phyloP scores from a whole-genome alignment of 768 basidiomycete species.

The Tulasnella sp. region DNA sequence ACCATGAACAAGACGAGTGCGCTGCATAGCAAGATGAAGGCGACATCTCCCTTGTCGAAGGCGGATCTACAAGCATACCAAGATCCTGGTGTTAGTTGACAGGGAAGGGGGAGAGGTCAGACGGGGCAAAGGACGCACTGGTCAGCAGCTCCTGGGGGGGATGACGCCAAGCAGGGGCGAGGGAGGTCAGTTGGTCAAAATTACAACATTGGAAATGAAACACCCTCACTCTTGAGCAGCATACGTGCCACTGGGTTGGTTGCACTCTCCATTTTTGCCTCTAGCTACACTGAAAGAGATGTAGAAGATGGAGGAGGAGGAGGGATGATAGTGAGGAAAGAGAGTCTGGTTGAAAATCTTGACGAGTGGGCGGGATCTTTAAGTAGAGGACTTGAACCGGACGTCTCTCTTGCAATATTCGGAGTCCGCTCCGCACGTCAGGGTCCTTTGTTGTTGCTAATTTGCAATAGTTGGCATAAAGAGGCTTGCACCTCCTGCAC shows the following conservation, averaged over 20 bases:
- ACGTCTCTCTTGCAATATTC: neutral
- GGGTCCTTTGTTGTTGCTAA: neutral
- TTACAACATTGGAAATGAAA: neutral
- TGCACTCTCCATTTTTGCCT: neutral
- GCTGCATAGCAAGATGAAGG: constrained; percentile 18
- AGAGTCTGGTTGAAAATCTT: neutral
- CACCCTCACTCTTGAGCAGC: constrained; percentile 1
- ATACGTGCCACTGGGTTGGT: neutral
- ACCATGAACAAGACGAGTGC: constrained; percentile 60
- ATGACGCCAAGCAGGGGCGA: neutral
- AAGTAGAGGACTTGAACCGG: neutral
- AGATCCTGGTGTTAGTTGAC: neutral
- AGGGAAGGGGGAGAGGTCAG: neutral
- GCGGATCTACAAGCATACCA: neutral
- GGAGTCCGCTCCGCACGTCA: neutral
- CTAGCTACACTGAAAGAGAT: neutral
- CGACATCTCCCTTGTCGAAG: constrained; percentile 10
- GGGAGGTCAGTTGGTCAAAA: neutral
- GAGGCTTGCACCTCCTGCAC: neutral
- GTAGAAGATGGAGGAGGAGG: neutral
- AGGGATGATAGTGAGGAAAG: neutral
- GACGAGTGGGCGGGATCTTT: neutral
- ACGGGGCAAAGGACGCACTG: constrained; percentile 15
- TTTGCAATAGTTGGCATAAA: neutral
- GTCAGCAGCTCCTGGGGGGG: constrained; percentile 11